Evolutionary conservation across 179 eudicot species (phyloP), one percentile per base, ranked within the genome.

Genomic region (Amaranthus tricolor): DNA sequence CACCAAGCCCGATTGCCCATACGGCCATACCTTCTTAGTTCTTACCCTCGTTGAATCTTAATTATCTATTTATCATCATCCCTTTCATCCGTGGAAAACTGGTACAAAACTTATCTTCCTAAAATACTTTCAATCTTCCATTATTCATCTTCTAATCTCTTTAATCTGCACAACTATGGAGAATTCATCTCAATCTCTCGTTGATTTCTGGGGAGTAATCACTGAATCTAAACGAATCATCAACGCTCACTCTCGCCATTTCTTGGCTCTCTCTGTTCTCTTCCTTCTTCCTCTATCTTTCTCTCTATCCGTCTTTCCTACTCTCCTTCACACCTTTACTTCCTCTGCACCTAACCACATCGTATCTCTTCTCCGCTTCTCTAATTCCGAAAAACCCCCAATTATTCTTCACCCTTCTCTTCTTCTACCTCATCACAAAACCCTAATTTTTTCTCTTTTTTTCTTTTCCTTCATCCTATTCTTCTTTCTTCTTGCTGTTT

Each of bases 201-300:
- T 55, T 0, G 84, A 82, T 77, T 70, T 86, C 77, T 50, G 55
- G 68, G 81, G 81, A 49, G 86, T 87, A 6, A 54, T 87, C 7
- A 77, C 87, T 9, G 85, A 84, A 74, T 73, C 93, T 14, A 87
- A 74, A 59, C 83, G 88, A 0, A 84, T 89, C 16, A 70, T 86
- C 79, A 87, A 77, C 77, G 79, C 92, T 16, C 87, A 88, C 84
- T 81, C 87, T 6, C 88, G 89, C 79, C 93, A 87, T 76, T 89
- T 89, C 86, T 82, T 89, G 57, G 88, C 87, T 7, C 88, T 87
- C 55, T 85, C 89, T 2, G 84, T 89, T 62, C 72, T 89, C 82
- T 89, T 84, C 81, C 83, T 89, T 68, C 87, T 87, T 55, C 90
- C 92, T 49, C 86, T 86, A 75, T 81, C 88, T 15, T 83, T 86